A percentile compares a stretch with the other conserved stretches of the same genome.
Conservation (phyloP, 495 filamentous ascomycete species). For the Lasiosphaeria ovina region DNA sequence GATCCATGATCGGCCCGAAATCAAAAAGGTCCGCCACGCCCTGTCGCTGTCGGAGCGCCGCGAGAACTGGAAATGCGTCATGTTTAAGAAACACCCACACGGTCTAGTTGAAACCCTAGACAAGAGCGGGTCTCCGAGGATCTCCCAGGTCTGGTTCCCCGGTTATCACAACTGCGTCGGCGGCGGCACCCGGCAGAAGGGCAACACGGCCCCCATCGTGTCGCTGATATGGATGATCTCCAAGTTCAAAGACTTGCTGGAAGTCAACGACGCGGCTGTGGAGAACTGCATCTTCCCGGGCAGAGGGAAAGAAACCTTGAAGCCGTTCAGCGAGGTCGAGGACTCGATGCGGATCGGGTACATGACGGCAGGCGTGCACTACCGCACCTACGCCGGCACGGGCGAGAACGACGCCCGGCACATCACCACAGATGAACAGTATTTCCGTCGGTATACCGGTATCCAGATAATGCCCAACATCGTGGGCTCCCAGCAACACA, state of each 20-base stretch:
- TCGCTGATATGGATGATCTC: slow-evolving; percentile 69
- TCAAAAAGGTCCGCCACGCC: slow-evolving; percentile 6
- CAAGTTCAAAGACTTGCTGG: neutral
- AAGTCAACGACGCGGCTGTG: slow-evolving; percentile 1
- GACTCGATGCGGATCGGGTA: no score
- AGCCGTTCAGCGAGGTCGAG: no score
- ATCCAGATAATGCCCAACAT: no score
- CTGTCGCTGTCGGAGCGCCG: slow-evolving; percentile 2
- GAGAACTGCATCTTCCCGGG: no score
- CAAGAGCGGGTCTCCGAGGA: no score
- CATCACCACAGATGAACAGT: no score
- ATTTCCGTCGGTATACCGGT: no score
- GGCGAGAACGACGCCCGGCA: no score
- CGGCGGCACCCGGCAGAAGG: slow-evolving; percentile 59
- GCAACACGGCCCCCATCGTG: slow-evolving; percentile 53
- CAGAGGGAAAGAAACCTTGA: no score
- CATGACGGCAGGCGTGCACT: no score
- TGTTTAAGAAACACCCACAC: neutral
- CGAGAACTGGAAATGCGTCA: slow-evolving; percentile 4
- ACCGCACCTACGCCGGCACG: no score
- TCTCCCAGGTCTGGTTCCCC: slow-evolving; percentile 42
- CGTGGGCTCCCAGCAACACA: no score
- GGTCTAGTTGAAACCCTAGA: slow-evolving; percentile 22
- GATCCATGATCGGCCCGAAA: slow-evolving; percentile 29
- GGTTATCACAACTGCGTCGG: slow-evolving; percentile 65